These are phyloP conservation scores for Picea mariana DNA, from an alignment of 83 land plant genomes.

Conservation along the genomic window DNA sequence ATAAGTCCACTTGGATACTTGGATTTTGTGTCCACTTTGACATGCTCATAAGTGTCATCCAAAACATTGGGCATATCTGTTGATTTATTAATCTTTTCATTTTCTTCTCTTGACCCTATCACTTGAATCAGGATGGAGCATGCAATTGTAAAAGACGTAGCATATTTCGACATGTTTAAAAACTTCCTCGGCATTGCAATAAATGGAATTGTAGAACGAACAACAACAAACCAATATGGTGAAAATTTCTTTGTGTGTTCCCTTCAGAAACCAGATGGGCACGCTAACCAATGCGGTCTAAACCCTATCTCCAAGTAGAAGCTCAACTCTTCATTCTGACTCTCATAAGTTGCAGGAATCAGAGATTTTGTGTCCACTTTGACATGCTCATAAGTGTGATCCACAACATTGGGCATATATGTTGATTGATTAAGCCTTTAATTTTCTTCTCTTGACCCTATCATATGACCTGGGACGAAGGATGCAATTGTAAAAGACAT, in stretches of 20 bases:
- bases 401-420: neutral
- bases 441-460: conserved; percentile 93
- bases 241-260: conserved; percentile 95
- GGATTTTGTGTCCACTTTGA: neutral
- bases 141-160: conserved; percentile 87
- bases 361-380: neutral
- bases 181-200: conserved; percentile 94
- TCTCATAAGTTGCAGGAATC: neutral
- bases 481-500: conserved; percentile 92
- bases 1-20: neutral
- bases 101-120: conserved; percentile 93
- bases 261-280: conserved; percentile 72
- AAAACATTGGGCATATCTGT: neutral
- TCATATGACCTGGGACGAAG: conserved; percentile 82
- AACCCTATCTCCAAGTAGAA: too few species aligned
- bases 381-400: neutral
- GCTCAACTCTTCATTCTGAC: too few species aligned
- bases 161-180: conserved; percentile 90
- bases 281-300: too few species aligned
- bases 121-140: conserved; percentile 87
- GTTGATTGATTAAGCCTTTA: conserved; percentile 46
- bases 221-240: conserved; percentile 87
- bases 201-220: conserved; percentile 22
- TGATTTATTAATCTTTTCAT: conserved; percentile 45
- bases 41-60: neutral